Conservation (phyloP, 176 grass and related monocot species). For the Bolboschoenus planiculmis region DNA sequence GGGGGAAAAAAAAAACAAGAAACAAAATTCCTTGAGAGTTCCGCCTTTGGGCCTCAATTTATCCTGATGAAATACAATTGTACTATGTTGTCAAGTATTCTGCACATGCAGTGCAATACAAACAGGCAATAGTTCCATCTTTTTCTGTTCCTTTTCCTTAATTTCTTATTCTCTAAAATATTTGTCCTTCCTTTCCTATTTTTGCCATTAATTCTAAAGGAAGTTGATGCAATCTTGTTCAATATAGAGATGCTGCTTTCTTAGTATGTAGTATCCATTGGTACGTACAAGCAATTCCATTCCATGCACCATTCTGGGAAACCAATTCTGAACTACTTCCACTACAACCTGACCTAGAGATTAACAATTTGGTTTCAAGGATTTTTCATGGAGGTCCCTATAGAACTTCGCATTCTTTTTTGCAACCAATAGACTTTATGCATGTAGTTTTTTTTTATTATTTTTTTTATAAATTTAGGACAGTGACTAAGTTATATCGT, state of each 20-base stretch:
- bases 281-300: slow-evolving; percentile 1
- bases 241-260: neutral
- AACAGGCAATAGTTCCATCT: neutral
- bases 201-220: no score
- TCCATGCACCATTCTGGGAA: slow-evolving; percentile 8
- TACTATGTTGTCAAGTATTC: neutral
- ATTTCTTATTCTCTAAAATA: neutral
- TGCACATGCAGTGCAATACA: neutral
- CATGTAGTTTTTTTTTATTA: neutral
- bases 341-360: neutral
- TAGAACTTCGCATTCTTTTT: neutral
- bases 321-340: slow-evolving; percentile 17
- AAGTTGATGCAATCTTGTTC: slow-evolving; percentile 12
- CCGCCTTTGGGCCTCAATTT: neutral
- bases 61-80: neutral
- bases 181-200: neutral
- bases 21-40: neutral
- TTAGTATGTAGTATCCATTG: neutral
- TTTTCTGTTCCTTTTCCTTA: neutral
- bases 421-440: neutral
- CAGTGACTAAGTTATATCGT: neutral
- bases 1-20: neutral
- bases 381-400: neutral
- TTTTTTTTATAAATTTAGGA: neutral
- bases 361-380: neutral